Evolutionary conservation across 1,284 basidiomycete species (phyloP).

Genomic region (Boletus sp.): DNA sequence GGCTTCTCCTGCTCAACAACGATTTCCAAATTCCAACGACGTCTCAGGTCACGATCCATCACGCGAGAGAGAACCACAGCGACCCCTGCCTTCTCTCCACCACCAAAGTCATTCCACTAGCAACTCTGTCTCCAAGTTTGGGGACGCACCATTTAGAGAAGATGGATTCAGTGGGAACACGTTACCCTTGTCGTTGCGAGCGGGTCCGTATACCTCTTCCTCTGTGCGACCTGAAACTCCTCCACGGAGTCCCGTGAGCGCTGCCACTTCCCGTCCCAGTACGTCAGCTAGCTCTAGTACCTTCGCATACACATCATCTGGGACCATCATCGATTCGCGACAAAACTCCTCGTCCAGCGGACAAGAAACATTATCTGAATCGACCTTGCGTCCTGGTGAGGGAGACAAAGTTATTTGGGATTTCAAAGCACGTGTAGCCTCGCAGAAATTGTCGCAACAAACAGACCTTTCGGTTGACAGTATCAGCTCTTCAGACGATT

Average conservation of each 20-base stretch:
- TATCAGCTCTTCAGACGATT: constrained; percentile 28
- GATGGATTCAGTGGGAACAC: constrained; percentile 25
- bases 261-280: constrained; percentile 40
- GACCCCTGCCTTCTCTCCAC: constrained; percentile 25
- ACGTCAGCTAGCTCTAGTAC: constrained; percentile 27
- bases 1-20: constrained; percentile 45
- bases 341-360: constrained; percentile 30
- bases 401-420: constrained; percentile 32
- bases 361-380: constrained; percentile 32
- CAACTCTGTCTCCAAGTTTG: constrained; percentile 31
- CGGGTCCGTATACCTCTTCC: constrained; percentile 26
- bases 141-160: constrained; percentile 30
- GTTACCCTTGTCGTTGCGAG: constrained; percentile 28
- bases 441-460: constrained; percentile 19
- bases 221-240: constrained; percentile 38
- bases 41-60: constrained; percentile 16
- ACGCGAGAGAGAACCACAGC: constrained; percentile 31
- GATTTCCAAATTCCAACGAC: constrained; percentile 28
- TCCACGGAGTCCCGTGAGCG: constrained; percentile 56
- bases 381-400: constrained; percentile 32
- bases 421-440: constrained; percentile 22
- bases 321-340: constrained; percentile 25
- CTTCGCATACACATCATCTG: constrained; percentile 25
- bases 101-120: constrained; percentile 30
- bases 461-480: constrained; percentile 22